Evolutionary conservation across 345 rosid species (phyloP).

Genomic region (Populus euphratica): DNA sequence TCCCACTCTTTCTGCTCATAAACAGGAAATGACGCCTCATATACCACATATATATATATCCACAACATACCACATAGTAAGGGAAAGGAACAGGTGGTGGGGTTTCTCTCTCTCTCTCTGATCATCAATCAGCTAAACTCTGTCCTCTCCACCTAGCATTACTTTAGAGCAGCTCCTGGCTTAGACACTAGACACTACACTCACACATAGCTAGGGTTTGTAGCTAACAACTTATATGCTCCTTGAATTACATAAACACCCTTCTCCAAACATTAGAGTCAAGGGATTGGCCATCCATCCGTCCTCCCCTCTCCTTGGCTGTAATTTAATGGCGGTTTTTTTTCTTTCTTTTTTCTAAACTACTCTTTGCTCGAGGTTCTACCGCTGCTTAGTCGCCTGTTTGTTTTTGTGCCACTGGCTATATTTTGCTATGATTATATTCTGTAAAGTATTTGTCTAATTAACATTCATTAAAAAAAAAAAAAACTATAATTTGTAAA

Average conservation of each 20-base stretch:
- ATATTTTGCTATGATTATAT: too few relatives aligned
- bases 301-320: not conserved
- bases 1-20: conserved; percentile 2
- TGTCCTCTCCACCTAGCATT: not conserved
- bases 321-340: too few relatives aligned
- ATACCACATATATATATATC: not conserved
- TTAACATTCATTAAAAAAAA: too few relatives aligned
- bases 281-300: not conserved
- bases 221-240: not conserved
- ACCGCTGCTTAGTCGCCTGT: too few relatives aligned
- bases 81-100: not conserved
- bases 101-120: not conserved
- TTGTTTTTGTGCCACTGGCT: too few relatives aligned
- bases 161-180: not conserved
- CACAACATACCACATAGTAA: not conserved
- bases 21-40: not conserved
- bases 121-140: not conserved
- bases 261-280: not conserved
- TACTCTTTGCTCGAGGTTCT: too few relatives aligned
- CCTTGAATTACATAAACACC: not conserved
- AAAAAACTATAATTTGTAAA: too few relatives aligned
- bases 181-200: not conserved
- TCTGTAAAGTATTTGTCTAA: too few relatives aligned
- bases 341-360: too few relatives aligned
- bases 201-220: not conserved